Conservation (phyloP, 495 filamentous ascomycete genomes). For the Cetradonia linearis region DNA sequence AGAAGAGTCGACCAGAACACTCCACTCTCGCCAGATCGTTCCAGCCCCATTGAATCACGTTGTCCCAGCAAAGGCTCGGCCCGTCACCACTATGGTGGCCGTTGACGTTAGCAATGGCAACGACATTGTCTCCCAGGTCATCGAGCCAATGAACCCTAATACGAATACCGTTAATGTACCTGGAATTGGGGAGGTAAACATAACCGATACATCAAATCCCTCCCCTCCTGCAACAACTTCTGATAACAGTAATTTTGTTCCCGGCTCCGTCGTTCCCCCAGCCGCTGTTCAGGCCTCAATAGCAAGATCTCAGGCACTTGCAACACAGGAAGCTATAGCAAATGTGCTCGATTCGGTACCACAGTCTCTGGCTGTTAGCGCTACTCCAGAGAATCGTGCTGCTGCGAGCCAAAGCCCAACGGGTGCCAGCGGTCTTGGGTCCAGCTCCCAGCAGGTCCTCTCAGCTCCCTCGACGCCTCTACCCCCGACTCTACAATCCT, state of each 20-base stretch:
- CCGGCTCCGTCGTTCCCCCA: conserved; percentile 18
- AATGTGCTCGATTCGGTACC: conserved; percentile 10
- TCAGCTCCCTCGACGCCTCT: conserved; percentile 22
- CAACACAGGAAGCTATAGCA: conserved; percentile 12
- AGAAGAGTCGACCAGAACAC: background rate
- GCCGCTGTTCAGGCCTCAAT: conserved; percentile 16
- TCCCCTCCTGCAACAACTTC: background rate
- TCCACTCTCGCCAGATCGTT: conserved; percentile 12
- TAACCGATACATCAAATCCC: conserved; percentile 2
- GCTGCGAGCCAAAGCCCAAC: conserved; percentile 10
- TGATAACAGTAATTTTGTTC: conserved; percentile 9
- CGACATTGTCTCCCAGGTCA: background rate
- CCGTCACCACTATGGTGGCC: conserved; percentile 5
- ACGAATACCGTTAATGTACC: background rate
- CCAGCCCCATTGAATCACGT: conserved; percentile 3
- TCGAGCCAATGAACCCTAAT: background rate
- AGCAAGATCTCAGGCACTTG: conserved; percentile 19
- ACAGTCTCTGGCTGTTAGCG: conserved; percentile 6
- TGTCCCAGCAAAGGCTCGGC: conserved; percentile 2
- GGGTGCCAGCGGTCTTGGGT: conserved; percentile 7
- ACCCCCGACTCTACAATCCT: conserved; percentile 15
- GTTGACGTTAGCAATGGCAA: conserved; percentile 8
- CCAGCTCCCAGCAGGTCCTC: conserved; percentile 22
- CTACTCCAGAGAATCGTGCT: conserved; percentile 8
- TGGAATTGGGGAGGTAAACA: background rate